A percentile compares a stretch with the other conserved stretches of the same genome.
These are phyloP conservation scores for Poterioochromonas sp. DNA, from an alignment of 352 stramenopile genomes.

Conservation along the genomic window DNA sequence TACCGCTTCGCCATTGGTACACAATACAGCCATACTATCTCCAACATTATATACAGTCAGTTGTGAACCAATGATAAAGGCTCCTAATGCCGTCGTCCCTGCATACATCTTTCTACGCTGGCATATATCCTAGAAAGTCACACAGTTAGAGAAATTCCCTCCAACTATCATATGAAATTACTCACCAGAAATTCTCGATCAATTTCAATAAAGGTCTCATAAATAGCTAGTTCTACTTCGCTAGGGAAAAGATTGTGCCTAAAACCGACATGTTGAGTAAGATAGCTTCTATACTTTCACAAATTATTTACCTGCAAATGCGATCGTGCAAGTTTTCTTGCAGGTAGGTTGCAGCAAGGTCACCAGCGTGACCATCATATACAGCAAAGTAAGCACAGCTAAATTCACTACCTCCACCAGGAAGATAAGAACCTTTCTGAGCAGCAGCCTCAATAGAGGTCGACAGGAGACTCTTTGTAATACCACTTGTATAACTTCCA, in stretches of 20 bases:
- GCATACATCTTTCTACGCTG: not conserved
- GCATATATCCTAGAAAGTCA: not conserved
- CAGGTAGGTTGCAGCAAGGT: not conserved
- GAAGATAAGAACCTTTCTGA: not conserved
- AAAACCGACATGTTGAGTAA: not conserved
- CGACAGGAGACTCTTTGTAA: not conserved
- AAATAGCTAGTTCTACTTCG: not conserved
- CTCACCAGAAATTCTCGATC: constrained; percentile 18
- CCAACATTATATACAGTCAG: constrained; percentile 41
- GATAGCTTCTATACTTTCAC: not conserved
- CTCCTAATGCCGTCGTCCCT: constrained; percentile 19
- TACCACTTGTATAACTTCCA: too few relatives aligned
- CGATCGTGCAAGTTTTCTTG: not conserved
- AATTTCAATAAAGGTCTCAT: not conserved
- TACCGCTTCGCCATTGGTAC: constrained; percentile 27
- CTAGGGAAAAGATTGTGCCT: not conserved
- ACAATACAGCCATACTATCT: constrained; percentile 44
- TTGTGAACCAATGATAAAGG: not conserved
- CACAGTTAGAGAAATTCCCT: not conserved
- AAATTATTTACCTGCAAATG: not conserved
- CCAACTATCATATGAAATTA: not conserved
- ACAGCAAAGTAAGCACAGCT: constrained; percentile 12
- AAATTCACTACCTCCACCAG: not conserved
- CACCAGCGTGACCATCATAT: constrained; percentile 22
- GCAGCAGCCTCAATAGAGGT: not conserved